Percentiles rank a stretch among this genome's conserved stretches.
phyloP scores from a whole-genome alignment of 2,329 filamentous ascomycete genomes.

The Fusarium penzigii region DNA sequence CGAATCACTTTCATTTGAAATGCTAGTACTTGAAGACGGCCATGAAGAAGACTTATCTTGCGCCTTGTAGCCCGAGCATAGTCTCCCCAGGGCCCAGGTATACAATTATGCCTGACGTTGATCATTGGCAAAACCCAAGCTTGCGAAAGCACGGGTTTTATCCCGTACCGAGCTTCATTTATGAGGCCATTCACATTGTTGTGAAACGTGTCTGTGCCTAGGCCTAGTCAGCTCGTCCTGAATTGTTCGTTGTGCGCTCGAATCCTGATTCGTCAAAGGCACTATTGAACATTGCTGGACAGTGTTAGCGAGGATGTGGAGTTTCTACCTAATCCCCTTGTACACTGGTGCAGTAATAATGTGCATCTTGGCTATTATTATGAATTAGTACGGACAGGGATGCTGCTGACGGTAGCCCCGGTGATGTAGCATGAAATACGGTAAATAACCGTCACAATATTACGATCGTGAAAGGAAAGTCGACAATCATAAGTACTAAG shows the following conservation, averaged over 20 bases:
- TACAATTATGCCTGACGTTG: too few species aligned
- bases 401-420: background rate
- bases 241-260: conserved; percentile 11
- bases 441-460: too few species aligned
- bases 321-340: too few species aligned
- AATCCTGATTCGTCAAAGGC: conserved; percentile 13
- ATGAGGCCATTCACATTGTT: background rate
- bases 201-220: conserved; percentile 12
- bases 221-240: conserved; percentile 1
- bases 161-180: background rate
- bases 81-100: too few species aligned
- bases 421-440: background rate
- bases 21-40: conserved; percentile 34
- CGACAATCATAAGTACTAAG: too few species aligned
- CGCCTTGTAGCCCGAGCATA: too few species aligned
- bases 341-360: too few species aligned
- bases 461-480: too few species aligned
- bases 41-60: conserved; percentile 43
- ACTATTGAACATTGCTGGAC: too few species aligned
- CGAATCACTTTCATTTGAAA: conserved; percentile 46
- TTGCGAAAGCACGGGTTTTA: too few species aligned
- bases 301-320: conserved; percentile 14
- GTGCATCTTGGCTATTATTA: background rate
- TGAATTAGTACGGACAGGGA: background rate
- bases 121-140: too few species aligned